A percentile compares a stretch with the other conserved stretches of the same genome.
Evolutionary conservation across 2,329 filamentous ascomycete species (phyloP).

Genomic region (Arachnopeziza araneosa): DNA sequence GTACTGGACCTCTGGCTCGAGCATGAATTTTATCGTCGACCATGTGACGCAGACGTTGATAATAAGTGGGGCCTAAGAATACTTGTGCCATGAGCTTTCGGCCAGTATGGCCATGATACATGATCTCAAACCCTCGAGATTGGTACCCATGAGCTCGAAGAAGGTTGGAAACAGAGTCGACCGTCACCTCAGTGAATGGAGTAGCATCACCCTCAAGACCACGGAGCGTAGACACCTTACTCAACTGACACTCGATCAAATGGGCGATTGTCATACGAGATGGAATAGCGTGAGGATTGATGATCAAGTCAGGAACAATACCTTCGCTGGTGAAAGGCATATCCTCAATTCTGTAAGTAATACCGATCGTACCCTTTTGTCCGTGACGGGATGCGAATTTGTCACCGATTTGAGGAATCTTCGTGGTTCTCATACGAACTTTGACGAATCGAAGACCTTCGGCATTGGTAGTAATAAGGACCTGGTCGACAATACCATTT

Average conservation of each 20-base stretch:
- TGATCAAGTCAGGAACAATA: constrained; percentile 90
- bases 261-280: constrained; percentile 99
- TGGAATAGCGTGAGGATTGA: constrained; percentile 98
- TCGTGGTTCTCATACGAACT: constrained; percentile 93
- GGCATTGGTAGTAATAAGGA: constrained; percentile 88
- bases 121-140: constrained; percentile 92
- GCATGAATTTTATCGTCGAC: constrained; percentile 99
- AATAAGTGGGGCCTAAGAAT: constrained; percentile 97
- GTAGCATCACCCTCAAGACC: constrained; percentile 97
- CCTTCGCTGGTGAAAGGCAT: constrained; percentile 97
- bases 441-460: constrained; percentile 96
- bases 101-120: constrained; percentile 98
- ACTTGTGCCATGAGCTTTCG: constrained; percentile 89
- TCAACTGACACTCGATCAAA: constrained; percentile 97
- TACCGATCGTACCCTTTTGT: constrained; percentile 98
- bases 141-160: constrained; percentile 90
- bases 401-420: constrained; percentile 97
- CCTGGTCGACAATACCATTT: constrained; percentile 91
- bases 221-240: constrained; percentile 89
- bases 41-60: constrained; percentile 98
- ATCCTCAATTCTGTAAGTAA: constrained; percentile 94
- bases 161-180: constrained; percentile 84
- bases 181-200: constrained; percentile 95
- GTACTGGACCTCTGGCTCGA: constrained; percentile 91
- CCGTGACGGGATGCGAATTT: constrained; percentile 99